Conservation (phyloP, 768 basidiomycete species). For the Exsudoporus frostii region DNA sequence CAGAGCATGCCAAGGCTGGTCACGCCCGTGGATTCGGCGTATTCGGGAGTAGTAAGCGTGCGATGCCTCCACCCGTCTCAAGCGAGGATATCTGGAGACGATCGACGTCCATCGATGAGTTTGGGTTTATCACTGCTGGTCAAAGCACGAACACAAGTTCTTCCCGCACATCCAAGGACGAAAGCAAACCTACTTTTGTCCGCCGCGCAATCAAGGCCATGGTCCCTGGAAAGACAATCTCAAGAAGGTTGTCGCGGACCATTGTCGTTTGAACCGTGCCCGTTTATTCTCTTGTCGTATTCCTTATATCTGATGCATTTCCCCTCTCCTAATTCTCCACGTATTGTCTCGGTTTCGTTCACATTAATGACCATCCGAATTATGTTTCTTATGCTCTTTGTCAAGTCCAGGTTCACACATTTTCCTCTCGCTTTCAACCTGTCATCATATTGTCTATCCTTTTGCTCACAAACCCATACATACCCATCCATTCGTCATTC, state of each 20-base stretch:
- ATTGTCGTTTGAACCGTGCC: constrained; percentile 20
- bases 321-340: not conserved
- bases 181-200: constrained; percentile 49
- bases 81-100: constrained; percentile 53
- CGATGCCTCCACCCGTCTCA: constrained; percentile 72
- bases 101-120: constrained; percentile 58
- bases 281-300: not conserved
- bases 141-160: constrained; percentile 22
- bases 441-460: constrained; percentile 26
- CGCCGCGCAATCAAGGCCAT: constrained; percentile 75
- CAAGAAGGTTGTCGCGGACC: constrained; percentile 48
- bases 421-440: constrained; percentile 13
- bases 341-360: constrained; percentile 10
- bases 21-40: constrained; percentile 28
- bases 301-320: not conserved
- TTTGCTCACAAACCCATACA: constrained; percentile 11
- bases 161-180: constrained; percentile 40
- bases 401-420: constrained; percentile 3
- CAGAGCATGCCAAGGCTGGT: constrained; percentile 19
- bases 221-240: constrained; percentile 59
- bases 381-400: constrained; percentile 15
- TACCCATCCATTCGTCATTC: constrained; percentile 11
- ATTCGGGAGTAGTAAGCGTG: constrained; percentile 39
- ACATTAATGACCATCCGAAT: constrained; percentile 18
- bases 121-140: constrained; percentile 50